Evolutionary conservation across 768 basidiomycete species (phyloP), one percentile per base, ranked within the genome.

Genomic region (Ephemerocybe angulata): DNA sequence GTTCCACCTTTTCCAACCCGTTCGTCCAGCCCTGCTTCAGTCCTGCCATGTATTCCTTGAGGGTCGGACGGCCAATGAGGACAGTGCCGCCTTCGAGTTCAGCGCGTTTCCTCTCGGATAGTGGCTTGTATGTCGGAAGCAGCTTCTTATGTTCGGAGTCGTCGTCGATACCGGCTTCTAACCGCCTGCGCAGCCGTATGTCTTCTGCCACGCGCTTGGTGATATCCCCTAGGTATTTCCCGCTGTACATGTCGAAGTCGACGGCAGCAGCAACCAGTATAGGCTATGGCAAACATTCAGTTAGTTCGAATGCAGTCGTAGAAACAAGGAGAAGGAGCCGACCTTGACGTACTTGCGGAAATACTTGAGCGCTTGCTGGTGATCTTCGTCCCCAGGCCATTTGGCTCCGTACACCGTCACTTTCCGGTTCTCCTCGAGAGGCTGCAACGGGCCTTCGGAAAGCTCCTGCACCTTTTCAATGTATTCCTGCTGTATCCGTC

Each of bases 281-380:
- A 8, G 97, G 97, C 97, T 99, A 64, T 13, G 54, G 50, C n/a
- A 43, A 42, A 40, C 49, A 31, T 50, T 57, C 31, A 54, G 33
- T 62, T 48, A 52, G 25, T 35, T 55, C 15, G 52, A 41, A 63
- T 13, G 40, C 30, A 37, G 59, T 37, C 37, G 44, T 44, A 28
- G 42, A 47, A 43, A 40, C 60, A 51, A 61, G 53, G 29, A 54
- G 52, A 37, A 52, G 51, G 53, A 44, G 27, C 84, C 60, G 59
- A 97, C 97, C 88, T 97, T 96, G 76, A 98, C 84, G 72, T 97
- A 98, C 78, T 90, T 93, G 69, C 90, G 88, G 76, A 98, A 98
- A 76, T 93, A 92, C 72, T 79, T 86, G 68, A 91, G 74, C 54
- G 85, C 80, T 55, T 89, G 82, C 67, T 94, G 86, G 58, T 86